Conservation (phyloP, 148 eudicot genomes). For the Fallopia convolvulus region DNA sequence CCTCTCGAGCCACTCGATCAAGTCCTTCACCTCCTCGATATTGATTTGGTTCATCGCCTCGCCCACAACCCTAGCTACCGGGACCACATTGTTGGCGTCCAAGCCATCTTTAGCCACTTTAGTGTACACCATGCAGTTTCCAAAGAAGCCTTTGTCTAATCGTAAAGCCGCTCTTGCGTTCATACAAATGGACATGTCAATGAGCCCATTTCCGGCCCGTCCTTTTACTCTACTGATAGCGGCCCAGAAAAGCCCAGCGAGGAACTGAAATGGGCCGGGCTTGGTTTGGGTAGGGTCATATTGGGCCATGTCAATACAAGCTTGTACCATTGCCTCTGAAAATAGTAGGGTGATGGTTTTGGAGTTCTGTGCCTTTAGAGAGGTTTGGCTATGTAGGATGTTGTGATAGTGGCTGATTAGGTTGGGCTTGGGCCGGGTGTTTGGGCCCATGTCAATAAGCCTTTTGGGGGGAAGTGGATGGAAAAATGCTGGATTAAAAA, state of each 20-base stretch:
- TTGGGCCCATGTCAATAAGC: slow-evolving; percentile 5
- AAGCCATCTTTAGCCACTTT: slow-evolving; percentile 26
- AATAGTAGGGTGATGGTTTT: slow-evolving; percentile 37
- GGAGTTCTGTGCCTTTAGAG: slow-evolving; percentile 7
- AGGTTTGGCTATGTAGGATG: slow-evolving; percentile 15
- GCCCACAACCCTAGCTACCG: slow-evolving; percentile 25
- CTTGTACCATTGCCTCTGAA: slow-evolving; percentile 30
- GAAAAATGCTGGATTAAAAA: slow-evolving; percentile 44
- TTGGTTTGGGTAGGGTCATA: neutral
- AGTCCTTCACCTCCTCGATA: slow-evolving; percentile 27
- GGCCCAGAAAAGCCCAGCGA: slow-evolving; percentile 46
- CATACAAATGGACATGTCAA: slow-evolving; percentile 43
- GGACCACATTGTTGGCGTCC: slow-evolving; percentile 18
- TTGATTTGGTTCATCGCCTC: slow-evolving; percentile 32
- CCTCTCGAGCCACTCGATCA: slow-evolving; percentile 45
- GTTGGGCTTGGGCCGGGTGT: slow-evolving; percentile 15
- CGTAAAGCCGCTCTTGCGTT: slow-evolving; percentile 37
- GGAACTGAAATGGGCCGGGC: slow-evolving; percentile 35
- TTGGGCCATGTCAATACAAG: slow-evolving; percentile 32
- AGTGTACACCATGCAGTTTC: slow-evolving; percentile 53
- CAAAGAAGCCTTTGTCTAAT: slow-evolving; percentile 55
- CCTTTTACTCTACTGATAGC: slow-evolving; percentile 43
- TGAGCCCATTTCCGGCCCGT: slow-evolving; percentile 15
- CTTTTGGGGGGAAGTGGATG: slow-evolving; percentile 45
- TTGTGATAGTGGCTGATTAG: slow-evolving; percentile 43